These are phyloP conservation scores for Strobilomyces echinocephalus DNA, from an alignment of 768 basidiomycete genomes.

Conservation along the genomic window DNA sequence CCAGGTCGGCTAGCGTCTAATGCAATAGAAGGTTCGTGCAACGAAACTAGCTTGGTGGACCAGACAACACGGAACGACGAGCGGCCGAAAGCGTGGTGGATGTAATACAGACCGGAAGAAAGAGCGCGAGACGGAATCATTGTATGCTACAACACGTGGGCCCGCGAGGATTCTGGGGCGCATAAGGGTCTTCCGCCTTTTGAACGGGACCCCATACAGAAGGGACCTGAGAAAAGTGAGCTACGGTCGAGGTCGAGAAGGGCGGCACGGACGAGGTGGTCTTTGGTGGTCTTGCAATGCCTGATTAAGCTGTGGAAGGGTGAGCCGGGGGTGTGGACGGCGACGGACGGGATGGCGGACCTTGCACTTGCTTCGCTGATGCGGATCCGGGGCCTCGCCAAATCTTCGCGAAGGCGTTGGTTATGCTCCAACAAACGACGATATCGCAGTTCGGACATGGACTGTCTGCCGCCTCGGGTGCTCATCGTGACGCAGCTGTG, in stretches of 20 bases:
- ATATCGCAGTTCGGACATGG: constrained; percentile 79
- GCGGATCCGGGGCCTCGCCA: constrained; percentile 63
- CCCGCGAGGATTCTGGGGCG: constrained; percentile 55
- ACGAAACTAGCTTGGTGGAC: constrained; percentile 7
- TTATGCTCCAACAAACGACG: constrained; percentile 76
- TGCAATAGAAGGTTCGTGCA: constrained; percentile 1
- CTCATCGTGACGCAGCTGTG: constrained; percentile 41
- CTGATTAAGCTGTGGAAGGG: constrained; percentile 52
- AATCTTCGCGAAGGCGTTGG: constrained; percentile 63
- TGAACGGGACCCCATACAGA: constrained; percentile 97
- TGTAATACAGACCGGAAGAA: constrained; percentile 15
- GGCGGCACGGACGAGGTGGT: constrained; percentile 51
- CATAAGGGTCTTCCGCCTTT: constrained; percentile 90
- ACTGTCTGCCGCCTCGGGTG: constrained; percentile 59
- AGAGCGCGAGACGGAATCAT: constrained; percentile 27
- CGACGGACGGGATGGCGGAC: constrained; percentile 35
- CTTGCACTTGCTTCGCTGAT: constrained; percentile 70
- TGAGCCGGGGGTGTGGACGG: constrained; percentile 5
- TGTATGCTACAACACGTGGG: constrained; percentile 57
- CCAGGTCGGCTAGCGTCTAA: background rate
- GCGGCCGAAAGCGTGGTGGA: constrained; percentile 7
- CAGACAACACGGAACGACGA: constrained; percentile 9
- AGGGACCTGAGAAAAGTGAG: constrained; percentile 58
- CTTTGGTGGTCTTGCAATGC: constrained; percentile 70
- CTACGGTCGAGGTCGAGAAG: constrained; percentile 1